A percentile compares a stretch with the other conserved stretches of the same genome.
phyloP scores from a whole-genome alignment of 2,329 filamentous ascomycete genomes.

The Penicillium sp. region DNA sequence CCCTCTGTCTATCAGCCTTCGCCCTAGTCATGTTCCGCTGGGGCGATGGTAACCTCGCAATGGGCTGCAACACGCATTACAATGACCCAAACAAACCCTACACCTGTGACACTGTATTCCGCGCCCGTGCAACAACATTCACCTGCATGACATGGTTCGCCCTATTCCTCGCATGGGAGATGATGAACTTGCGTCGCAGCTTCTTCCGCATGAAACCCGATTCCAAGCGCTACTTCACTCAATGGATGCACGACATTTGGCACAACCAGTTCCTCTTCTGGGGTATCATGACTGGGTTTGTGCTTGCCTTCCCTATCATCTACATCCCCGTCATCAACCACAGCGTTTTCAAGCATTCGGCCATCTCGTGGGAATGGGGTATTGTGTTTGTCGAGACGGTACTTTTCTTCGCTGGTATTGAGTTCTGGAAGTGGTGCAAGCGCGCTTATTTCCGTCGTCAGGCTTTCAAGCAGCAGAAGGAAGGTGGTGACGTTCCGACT shows the following conservation, averaged over 20 bases:
- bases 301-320: conserved; percentile 64
- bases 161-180: conserved; percentile 79
- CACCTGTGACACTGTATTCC: conserved; percentile 69
- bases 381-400: conserved; percentile 67
- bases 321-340: conserved; percentile 74
- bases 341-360: conserved; percentile 68
- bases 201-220: conserved; percentile 77
- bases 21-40: conserved; percentile 68
- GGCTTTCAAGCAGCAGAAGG: conserved; percentile 21
- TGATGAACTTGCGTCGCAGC: conserved; percentile 72
- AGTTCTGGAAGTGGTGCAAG: conserved; percentile 72
- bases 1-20: conserved; percentile 69
- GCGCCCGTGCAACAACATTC: conserved; percentile 74
- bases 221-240: conserved; percentile 65
- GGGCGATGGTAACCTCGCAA: conserved; percentile 65
- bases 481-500: conserved; percentile 8
- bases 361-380: conserved; percentile 73
- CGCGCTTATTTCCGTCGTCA: conserved; percentile 57
- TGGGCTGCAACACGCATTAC: conserved; percentile 66
- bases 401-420: conserved; percentile 69
- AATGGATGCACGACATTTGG: conserved; percentile 73
- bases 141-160: conserved; percentile 78
- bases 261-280: conserved; percentile 75
- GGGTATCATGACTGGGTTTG: conserved; percentile 63
- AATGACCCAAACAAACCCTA: conserved; percentile 37